These are phyloP conservation scores for Fusarium aywerte DNA, from an alignment of 2,329 filamentous ascomycete genomes.

Conservation along the genomic window DNA sequence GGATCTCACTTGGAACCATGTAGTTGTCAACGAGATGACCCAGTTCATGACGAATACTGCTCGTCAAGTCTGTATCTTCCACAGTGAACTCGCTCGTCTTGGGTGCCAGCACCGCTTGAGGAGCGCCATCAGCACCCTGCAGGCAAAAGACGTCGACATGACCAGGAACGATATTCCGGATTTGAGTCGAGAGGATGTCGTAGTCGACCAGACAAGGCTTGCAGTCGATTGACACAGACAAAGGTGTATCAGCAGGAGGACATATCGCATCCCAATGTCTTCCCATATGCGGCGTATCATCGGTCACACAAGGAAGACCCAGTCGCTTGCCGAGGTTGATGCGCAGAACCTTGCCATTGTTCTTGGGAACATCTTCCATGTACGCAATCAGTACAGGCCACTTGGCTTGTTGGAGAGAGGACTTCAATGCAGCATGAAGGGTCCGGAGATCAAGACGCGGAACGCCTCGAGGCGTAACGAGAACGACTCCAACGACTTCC, in stretches of 20 bases:
- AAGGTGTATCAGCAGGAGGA: not conserved
- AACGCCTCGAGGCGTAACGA: not conserved
- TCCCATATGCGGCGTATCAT: not conserved
- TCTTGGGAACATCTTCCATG: slow-evolving; percentile 12
- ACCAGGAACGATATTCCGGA: not conserved
- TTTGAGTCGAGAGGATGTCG: fast-evolving
- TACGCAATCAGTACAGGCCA: slow-evolving; percentile 11
- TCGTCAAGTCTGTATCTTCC: fast-evolving
- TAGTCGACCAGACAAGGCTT: not conserved
- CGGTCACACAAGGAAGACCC: not conserved
- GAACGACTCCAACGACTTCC: not conserved
- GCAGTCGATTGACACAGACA: not conserved
- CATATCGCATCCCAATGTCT: not conserved
- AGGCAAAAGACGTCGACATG: not conserved
- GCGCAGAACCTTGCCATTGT: slow-evolving; percentile 13
- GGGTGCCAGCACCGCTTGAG: not conserved
- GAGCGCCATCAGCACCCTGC: not conserved
- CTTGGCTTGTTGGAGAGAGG: slow-evolving; percentile 3
- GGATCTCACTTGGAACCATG: not conserved
- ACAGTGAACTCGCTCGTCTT: fast-evolving
- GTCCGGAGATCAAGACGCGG: not conserved
- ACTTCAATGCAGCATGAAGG: not conserved
- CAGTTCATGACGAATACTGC: not conserved
- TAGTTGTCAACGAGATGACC: not conserved
- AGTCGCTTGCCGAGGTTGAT: not conserved